Conservation (phyloP, 495 filamentous ascomycete genomes). For the Thermothielavioides terrestris region DNA sequence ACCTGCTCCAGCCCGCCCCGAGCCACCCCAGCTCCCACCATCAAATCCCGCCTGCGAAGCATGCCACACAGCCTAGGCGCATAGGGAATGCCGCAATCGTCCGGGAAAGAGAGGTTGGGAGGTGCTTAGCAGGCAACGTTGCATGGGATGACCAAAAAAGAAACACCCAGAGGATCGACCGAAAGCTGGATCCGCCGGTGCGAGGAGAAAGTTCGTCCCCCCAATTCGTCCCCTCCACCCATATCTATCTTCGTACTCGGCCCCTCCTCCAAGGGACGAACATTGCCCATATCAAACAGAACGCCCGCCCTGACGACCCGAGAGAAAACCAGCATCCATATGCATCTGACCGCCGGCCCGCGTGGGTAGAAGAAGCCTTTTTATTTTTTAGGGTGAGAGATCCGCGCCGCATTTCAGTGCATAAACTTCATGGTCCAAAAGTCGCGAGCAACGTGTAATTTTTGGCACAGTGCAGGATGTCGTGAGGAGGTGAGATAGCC, state of each 20-base stretch:
- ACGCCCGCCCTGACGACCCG: constrained; percentile 5
- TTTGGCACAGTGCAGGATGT: constrained; percentile 1
- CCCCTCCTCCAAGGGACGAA: constrained; percentile 3
- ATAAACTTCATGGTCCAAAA: constrained; percentile 14
- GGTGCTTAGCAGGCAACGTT: constrained; percentile 2
- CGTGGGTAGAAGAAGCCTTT: not conserved
- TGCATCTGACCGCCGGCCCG: constrained; percentile 2
- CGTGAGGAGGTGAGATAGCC: constrained; percentile 1
- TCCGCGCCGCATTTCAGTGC: constrained; percentile 9
- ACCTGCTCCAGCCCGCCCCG: not conserved
- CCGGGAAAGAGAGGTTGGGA: not conserved
- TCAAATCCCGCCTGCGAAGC: constrained; percentile 2
- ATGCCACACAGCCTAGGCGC: constrained; percentile 2
- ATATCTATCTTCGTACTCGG: constrained; percentile 1
- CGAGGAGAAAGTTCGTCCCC: not conserved
- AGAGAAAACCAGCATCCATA: constrained; percentile 4
- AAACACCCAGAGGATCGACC: not conserved
- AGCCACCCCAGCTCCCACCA: not conserved
- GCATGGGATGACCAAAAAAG: constrained; percentile 8
- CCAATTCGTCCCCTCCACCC: not conserved
- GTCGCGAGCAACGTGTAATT: constrained; percentile 7
- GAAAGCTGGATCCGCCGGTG: not conserved
- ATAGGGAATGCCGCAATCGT: not conserved
- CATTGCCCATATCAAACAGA: constrained; percentile 5
- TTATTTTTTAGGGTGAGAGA: constrained; percentile 6